Evolutionary conservation across 495 filamentous ascomycete species (phyloP).

Genomic region (Jackrogersella minutella): DNA sequence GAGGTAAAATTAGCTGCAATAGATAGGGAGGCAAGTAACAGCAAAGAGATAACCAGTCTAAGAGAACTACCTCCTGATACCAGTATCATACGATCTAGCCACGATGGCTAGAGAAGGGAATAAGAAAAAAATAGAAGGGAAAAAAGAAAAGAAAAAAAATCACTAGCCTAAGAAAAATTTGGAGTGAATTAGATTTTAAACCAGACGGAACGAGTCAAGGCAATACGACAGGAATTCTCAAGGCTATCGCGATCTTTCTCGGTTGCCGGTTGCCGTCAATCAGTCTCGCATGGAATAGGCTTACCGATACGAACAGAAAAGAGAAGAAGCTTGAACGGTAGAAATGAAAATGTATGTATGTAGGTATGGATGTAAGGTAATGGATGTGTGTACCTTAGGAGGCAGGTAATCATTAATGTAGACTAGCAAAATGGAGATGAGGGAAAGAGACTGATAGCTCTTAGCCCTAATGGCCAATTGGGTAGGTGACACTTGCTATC

Average conservation of each 20-base stretch:
- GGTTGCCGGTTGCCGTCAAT: constrained; percentile 33
- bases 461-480: too few species aligned
- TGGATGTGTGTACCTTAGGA: too few species aligned
- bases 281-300: constrained; percentile 11
- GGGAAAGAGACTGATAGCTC: too few species aligned
- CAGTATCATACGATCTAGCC: background rate
- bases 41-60: background rate
- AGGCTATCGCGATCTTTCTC: constrained; percentile 2
- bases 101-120: too few species aligned
- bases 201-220: constrained; percentile 5
- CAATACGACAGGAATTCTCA: background rate
- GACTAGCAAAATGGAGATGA: too few species aligned
- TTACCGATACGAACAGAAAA: constrained; percentile 8
- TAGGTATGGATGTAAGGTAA: too few species aligned
- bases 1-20: background rate
- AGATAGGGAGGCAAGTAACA: background rate
- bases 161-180: background rate
- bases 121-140: too few species aligned
- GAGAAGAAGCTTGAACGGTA: background rate
- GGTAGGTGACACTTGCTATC: too few species aligned
- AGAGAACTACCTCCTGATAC: constrained; percentile 4
- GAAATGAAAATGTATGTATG: background rate
- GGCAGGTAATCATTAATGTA: too few species aligned
- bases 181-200: background rate
- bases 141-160: background rate